Base-by-base conservation (phyloP, 768 basidiomycete species). In the Fistulinella prunicolor region DNA sequence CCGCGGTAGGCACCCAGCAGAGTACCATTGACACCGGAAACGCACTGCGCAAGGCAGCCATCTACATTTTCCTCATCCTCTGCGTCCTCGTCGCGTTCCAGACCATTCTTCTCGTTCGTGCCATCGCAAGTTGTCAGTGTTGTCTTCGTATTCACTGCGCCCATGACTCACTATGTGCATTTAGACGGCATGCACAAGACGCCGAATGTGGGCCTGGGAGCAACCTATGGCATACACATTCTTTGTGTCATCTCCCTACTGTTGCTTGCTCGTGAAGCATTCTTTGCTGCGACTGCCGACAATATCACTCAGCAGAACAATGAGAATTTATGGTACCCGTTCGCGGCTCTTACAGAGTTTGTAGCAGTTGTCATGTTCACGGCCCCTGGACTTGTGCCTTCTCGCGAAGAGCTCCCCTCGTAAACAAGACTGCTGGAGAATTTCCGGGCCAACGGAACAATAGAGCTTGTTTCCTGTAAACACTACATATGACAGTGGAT, bases 251-350 rank as follows among this genome's bases (percentile, higher is more conserved):
- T 69, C 41, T 51, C 55, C 26, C 19, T 65, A 19, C 45, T 65
- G 10, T 50, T 66, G 24, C 60, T 70, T 29, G 29, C 52, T 23
- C 64, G 66, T n/a, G 59, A 69, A 49, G 46, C 58, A 3, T 69
- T 69, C 57, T 58, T 69, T 23, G 39, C 51, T 46, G 59, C 47
- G n/a, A 68, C 63, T 10, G 17, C 52, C 38, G 54, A 55, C 44
- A 22, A 60, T 26, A 0, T 22, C 3, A 22, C 54, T 9, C 50
- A 46, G 46, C 66, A 66, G 42, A 61, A 63, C 38, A 30, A 63
- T n/a, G 66, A 70, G 42, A 46, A 54, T 16, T 56, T 59, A 42
- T 70, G 64, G 60, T 70, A 69, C 43, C 66, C 66, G 19, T 56
- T 69, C 16, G 59, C 63, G 29, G 69, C 64, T 9, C 39, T 62